phyloP scores from a whole-genome alignment of 805 yeast species.

The Candida railenensis region DNA sequence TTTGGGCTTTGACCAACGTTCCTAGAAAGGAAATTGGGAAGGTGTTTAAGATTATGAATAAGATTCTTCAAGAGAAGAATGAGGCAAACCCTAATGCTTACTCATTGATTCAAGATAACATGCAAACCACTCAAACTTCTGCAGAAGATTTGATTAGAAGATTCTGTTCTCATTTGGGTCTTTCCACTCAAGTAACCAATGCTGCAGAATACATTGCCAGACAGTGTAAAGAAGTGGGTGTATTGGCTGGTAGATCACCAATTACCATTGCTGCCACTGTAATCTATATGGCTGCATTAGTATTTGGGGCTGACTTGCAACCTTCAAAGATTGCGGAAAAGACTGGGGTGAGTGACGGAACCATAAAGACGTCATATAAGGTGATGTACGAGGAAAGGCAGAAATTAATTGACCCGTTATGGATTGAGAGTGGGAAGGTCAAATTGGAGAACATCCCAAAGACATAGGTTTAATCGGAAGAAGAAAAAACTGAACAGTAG shows the following conservation, averaged over 20 bases:
- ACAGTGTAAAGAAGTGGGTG: constrained; percentile 86
- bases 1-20: constrained; percentile 91
- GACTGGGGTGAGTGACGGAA: constrained; percentile 96
- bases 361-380: constrained; percentile 89
- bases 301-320: constrained; percentile 75
- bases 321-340: constrained; percentile 85
- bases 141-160: constrained; percentile 95
- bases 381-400: constrained; percentile 70
- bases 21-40: constrained; percentile 94
- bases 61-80: constrained; percentile 55
- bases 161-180: constrained; percentile 92
- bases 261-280: constrained; percentile 97
- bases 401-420: constrained; percentile 67
- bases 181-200: constrained; percentile 78
- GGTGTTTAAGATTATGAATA: constrained; percentile 79
- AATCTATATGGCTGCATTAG: constrained; percentile 86
- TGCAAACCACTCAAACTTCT: constrained; percentile 76
- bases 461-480: too few species aligned
- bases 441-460: constrained; percentile 45
- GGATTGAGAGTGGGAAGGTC: constrained; percentile 71
- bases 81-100: constrained; percentile 43
- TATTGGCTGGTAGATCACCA: constrained; percentile 94
- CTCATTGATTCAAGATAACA: constrained; percentile 45
- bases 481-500: too few species aligned
- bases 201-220: constrained; percentile 93